Evolutionary conservation across 768 basidiomycete species (phyloP).

Genomic region (Boletus subcaerulescens): DNA sequence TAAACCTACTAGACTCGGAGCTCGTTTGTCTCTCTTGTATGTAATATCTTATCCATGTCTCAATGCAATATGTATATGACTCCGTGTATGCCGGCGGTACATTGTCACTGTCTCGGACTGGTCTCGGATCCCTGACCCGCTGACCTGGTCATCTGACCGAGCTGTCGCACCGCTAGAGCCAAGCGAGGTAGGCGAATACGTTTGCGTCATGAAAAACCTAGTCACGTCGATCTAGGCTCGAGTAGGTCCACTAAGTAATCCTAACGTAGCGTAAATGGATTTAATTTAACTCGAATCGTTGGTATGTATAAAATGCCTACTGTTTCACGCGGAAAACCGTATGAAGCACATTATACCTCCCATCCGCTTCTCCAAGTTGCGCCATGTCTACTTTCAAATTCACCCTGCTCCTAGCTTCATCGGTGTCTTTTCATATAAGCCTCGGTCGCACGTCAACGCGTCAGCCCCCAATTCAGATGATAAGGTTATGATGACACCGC

Average conservation of each 20-base stretch:
- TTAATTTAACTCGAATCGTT: neutral
- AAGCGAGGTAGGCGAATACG: neutral
- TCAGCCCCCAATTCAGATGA: neutral
- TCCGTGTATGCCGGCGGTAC: too few species aligned
- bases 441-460: neutral
- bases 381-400: conserved; percentile 11
- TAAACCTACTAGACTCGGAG: neutral
- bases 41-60: neutral
- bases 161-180: neutral
- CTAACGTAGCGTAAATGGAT: too few species aligned
- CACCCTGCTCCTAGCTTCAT: conserved; percentile 5
- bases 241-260: neutral
- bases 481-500: neutral
- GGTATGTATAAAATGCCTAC: too few species aligned
- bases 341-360: too few species aligned
- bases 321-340: too few species aligned
- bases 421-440: conserved; percentile 2
- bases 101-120: too few species aligned
- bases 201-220: neutral
- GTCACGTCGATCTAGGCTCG: neutral
- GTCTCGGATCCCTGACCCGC: neutral
- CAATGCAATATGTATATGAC: neutral
- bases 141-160: neutral
- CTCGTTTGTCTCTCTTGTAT: neutral
- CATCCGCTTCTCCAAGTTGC: neutral